A percentile compares a stretch with the other conserved stretches of the same genome.
Conservation (phyloP, 73 alveolate species). For the Uronychia setigera region DNA sequence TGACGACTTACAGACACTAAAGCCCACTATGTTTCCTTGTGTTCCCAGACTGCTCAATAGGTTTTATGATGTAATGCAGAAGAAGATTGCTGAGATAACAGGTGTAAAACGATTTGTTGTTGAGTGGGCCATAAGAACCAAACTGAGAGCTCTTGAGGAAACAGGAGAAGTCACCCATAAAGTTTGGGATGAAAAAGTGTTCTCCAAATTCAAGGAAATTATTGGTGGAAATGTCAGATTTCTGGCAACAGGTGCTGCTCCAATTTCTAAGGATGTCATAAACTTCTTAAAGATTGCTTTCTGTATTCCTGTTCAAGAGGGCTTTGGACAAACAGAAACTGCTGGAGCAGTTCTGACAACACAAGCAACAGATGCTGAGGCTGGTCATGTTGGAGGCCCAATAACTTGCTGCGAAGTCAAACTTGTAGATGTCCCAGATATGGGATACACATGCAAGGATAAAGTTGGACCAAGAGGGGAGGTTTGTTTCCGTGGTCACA, state of each 20-base stretch:
- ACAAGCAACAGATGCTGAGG: constrained; percentile 56
- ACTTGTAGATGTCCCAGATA: constrained; percentile 87
- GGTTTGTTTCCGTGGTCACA: constrained; percentile 90
- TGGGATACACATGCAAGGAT: constrained; percentile 81
- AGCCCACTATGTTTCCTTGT: constrained; percentile 71
- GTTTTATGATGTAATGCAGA: constrained; percentile 87
- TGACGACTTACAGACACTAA: constrained; percentile 85
- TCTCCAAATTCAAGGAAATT: constrained; percentile 75
- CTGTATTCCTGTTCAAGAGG: constrained; percentile 80
- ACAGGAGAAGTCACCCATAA: constrained; percentile 62
- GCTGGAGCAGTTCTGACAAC: constrained; percentile 79
- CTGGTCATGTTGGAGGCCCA: constrained; percentile 90
- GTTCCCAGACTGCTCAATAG: constrained; percentile 88
- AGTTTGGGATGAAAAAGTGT: constrained; percentile 88
- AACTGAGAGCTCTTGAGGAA: constrained; percentile 53
- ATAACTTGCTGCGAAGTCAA: constrained; percentile 66
- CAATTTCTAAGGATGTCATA: constrained; percentile 85
- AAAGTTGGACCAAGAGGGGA: constrained; percentile 93
- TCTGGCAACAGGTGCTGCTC: constrained; percentile 95
- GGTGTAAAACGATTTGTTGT: constrained; percentile 73
- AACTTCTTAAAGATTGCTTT: constrained; percentile 82
- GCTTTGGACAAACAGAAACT: constrained; percentile 96
- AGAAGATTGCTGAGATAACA: constrained; percentile 55
- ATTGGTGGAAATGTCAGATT: constrained; percentile 92
- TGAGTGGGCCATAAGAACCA: constrained; percentile 80